phyloP scores from a whole-genome alignment of 768 basidiomycete species.

The Panaeolus papilionaceus region DNA sequence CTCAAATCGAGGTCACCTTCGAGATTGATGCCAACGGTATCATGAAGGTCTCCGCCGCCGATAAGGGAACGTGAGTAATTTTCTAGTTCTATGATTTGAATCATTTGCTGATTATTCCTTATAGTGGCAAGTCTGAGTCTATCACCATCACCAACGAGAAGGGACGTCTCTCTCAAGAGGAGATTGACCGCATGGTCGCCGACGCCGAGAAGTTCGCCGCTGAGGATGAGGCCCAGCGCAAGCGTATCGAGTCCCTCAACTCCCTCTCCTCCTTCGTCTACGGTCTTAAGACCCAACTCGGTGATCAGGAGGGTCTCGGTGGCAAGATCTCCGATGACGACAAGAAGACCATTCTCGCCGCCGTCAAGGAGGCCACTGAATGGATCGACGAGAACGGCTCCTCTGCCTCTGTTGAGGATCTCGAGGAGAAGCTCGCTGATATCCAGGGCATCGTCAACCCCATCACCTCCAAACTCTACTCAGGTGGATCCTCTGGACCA shows the following conservation, averaged over 20 bases:
- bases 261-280: slow-evolving; percentile 82
- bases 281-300: slow-evolving; percentile 86
- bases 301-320: slow-evolving; percentile 88
- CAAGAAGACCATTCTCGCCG: slow-evolving; percentile 80
- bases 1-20: slow-evolving; percentile 97
- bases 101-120: neutral
- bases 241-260: slow-evolving; percentile 88
- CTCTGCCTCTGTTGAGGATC: slow-evolving; percentile 80
- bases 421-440: slow-evolving; percentile 90
- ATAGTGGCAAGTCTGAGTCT: slow-evolving; percentile 81
- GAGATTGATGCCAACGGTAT: slow-evolving; percentile 96
- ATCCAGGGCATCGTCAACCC: slow-evolving; percentile 80
- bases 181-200: slow-evolving; percentile 95
- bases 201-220: slow-evolving; percentile 92
- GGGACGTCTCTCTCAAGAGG: slow-evolving; percentile 86
- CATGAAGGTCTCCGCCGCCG: slow-evolving; percentile 90
- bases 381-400: slow-evolving; percentile 91
- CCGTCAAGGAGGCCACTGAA: slow-evolving; percentile 87
- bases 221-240: slow-evolving; percentile 80
- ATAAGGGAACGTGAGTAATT: slow-evolving; percentile 86
- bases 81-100: neutral
- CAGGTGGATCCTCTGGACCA: slow-evolving; percentile 41
- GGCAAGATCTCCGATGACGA: slow-evolving; percentile 84
- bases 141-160: slow-evolving; percentile 98
- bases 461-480: slow-evolving; percentile 85